Conservation (phyloP, 1,284 basidiomycete genomes). For the Taiwanofungus camphoratus region DNA sequence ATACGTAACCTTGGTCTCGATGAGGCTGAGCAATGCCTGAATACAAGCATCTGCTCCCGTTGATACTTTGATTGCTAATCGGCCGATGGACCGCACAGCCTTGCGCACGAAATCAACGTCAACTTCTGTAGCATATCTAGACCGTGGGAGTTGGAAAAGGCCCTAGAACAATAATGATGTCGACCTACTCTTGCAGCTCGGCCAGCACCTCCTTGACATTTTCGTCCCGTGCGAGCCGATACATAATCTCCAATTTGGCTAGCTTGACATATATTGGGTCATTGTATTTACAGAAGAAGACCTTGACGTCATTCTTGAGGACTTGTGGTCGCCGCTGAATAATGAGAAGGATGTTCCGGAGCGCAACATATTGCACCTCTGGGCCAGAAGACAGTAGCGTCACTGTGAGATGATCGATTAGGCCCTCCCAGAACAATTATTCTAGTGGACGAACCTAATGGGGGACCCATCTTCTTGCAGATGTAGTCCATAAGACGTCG, state of each 20-base stretch:
- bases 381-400: conserved; percentile 93
- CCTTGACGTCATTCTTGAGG: conserved; percentile 94
- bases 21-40: conserved; percentile 77
- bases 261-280: conserved; percentile 99
- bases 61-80: conserved; percentile 96
- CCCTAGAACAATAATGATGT: neutral
- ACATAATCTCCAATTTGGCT: conserved; percentile 98
- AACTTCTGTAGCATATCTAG: conserved; percentile 94
- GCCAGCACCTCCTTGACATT: conserved; percentile 91
- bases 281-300: conserved; percentile 99
- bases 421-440: neutral
- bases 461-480: conserved; percentile 97
- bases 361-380: conserved; percentile 97
- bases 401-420: conserved; percentile 43
- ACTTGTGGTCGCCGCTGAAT: conserved; percentile 92
- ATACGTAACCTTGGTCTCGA: conserved; percentile 93
- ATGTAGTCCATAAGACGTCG: conserved; percentile 81
- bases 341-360: conserved; percentile 95
- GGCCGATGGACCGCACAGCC: conserved; percentile 93
- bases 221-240: conserved; percentile 85
- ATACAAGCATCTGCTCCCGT: conserved; percentile 88
- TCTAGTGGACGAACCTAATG: conserved; percentile 61
- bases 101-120: conserved; percentile 98
- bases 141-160: conserved; percentile 8
- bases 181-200: conserved; percentile 85